Evolutionary conservation across 352 stramenopile genomes (phyloP).

Genomic region (Pythium brassicae): DNA sequence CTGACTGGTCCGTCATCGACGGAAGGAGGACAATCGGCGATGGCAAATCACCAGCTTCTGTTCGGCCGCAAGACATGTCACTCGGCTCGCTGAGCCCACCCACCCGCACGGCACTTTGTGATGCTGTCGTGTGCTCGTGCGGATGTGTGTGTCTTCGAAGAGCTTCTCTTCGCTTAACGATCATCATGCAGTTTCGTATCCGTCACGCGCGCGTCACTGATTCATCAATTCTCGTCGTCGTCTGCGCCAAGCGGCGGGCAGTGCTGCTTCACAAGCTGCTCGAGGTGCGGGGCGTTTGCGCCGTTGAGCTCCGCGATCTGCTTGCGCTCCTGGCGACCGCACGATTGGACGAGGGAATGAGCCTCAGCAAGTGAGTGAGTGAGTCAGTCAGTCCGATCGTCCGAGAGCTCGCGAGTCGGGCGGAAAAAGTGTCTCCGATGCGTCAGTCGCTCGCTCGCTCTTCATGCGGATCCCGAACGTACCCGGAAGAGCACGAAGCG

Average conservation of each 20-base stretch:
- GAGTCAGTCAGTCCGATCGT: background rate
- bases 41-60: background rate
- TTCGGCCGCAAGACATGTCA: background rate
- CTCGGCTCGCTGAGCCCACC: background rate
- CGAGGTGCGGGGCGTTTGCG: slow-evolving; percentile 57
- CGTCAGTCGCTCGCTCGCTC: background rate
- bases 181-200: background rate
- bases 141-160: background rate
- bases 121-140: background rate
- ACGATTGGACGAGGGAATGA: background rate
- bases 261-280: slow-evolving; percentile 60
- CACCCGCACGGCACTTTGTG: background rate
- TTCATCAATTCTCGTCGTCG: slow-evolving; percentile 42
- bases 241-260: slow-evolving; percentile 43
- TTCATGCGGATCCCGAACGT: background rate
- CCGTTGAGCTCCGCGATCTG: slow-evolving; percentile 49
- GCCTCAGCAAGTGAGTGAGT: background rate
- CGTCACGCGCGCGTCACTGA: no score
- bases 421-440: background rate
- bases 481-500: slow-evolving; percentile 63
- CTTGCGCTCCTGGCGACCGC: slow-evolving; percentile 42
- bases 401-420: background rate
- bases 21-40: background rate
- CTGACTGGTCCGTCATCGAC: background rate
- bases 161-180: background rate